phyloP scores from a whole-genome alignment of 2,329 filamentous ascomycete genomes.

The Epichloe bromicola region DNA sequence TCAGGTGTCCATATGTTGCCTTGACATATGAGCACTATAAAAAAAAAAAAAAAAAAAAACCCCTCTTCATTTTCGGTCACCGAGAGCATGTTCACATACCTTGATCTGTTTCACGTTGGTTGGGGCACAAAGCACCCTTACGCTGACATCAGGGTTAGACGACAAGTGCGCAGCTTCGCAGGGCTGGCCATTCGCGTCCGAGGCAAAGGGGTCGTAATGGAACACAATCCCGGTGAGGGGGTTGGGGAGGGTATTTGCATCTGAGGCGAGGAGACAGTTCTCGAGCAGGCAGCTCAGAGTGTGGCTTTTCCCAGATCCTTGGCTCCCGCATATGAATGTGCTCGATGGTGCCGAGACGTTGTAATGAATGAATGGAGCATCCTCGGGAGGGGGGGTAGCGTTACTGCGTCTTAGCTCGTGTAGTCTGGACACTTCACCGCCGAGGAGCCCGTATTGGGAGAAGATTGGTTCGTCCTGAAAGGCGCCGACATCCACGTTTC shows the following conservation, averaged over 20 bases:
- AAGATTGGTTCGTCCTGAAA: not conserved
- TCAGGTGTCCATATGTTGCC: constrained; percentile 13
- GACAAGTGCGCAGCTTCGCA: constrained; percentile 49
- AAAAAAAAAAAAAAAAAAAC: no score
- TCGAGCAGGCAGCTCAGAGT: constrained; percentile 43
- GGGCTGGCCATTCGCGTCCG: constrained; percentile 31
- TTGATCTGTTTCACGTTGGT: constrained; percentile 33
- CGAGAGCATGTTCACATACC: constrained; percentile 8
- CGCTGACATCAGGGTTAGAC: constrained; percentile 27
- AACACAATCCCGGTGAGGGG: constrained; percentile 51
- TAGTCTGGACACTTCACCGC: constrained; percentile 4
- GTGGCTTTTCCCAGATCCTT: constrained; percentile 53
- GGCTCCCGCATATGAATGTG: constrained; percentile 50
- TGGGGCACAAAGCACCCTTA: constrained; percentile 40
- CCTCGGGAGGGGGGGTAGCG: not conserved
- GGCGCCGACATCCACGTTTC: not conserved
- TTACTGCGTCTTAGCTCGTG: not conserved
- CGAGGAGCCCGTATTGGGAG: constrained; percentile 12
- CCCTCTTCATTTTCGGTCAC: not conserved
- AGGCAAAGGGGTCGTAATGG: constrained; percentile 47
- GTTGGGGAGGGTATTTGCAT: constrained; percentile 30
- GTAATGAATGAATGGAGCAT: constrained; percentile 26
- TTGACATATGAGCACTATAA: not conserved
- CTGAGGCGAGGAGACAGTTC: constrained; percentile 37
- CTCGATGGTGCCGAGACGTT: constrained; percentile 40